Evolutionary conservation across 108 stramenopile species (phyloP), one percentile per base, ranked within the genome.

Genomic region (Pseudonitzschia pungens): DNA sequence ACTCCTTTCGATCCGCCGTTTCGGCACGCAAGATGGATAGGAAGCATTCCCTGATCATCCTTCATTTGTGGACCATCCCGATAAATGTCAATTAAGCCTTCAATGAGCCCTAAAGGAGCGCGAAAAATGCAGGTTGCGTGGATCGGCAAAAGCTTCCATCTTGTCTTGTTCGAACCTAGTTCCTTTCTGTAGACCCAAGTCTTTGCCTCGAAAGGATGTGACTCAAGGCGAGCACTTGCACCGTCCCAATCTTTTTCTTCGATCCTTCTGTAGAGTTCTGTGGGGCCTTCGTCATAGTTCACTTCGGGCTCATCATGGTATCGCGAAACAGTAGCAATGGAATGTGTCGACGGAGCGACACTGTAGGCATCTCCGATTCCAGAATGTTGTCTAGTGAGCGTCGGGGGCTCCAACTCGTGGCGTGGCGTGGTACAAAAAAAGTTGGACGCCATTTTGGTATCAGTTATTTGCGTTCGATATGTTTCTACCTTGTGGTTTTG

Each of bases 41-140:
- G 91, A 20, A 95, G 74, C 94, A 95, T 92, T 55, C 91, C 94
- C 73, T 95, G 94, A 80, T 95, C 94, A 68, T 95, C 94, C 66
- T 89, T 89, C 79, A 81, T 86, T n/a, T 83, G 75, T 2, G 94
- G 79, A 42, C 81, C 94, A 56, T 88, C 88, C 21, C 81, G 85
- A 74, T 92, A 88, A 16, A 83, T 68, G 11, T 80, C 78, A 24
- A 95, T 83, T n/a, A 95, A 69, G 20, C 83, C 84, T 65, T 92
- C 91, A 41, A 95, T 92, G 20, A 95, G 68, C 27, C 77, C 81
- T 29, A 91, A 50, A 12, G 91, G 94, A 0, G 91, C 86, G 12
- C 90, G 85, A 65, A 95, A 92, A 65, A 67, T 67, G 50, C 66
- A 67, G 27, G 44, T 48, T 24, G 66, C 89, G 74, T 90, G 89